These are phyloP conservation scores for Cladorrhinum sp. DNA, from an alignment of 2,329 filamentous ascomycete species.

Conservation along the genomic window DNA sequence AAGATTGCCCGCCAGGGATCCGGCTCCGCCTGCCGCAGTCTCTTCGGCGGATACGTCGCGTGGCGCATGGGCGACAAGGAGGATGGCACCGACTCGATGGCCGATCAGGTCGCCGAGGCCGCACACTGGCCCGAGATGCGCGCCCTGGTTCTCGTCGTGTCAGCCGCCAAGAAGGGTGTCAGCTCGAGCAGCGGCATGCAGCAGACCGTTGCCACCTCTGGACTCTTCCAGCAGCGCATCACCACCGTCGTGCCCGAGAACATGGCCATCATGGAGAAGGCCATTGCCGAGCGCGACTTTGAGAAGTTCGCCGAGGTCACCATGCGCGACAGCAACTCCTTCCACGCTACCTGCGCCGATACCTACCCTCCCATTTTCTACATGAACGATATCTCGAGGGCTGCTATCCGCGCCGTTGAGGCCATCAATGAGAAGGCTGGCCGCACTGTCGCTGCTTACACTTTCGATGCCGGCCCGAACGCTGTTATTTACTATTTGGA, in stretches of 20 bases:
- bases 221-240: conserved; percentile 78
- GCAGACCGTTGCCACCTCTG: conserved; percentile 86
- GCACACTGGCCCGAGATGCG: conserved; percentile 95
- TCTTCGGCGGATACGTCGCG: conserved; percentile 94
- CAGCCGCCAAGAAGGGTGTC: conserved; percentile 93
- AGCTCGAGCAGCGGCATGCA: conserved; percentile 95
- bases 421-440: conserved; percentile 79
- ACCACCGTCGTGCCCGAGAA: conserved; percentile 73
- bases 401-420: conserved; percentile 85
- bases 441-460: conserved; percentile 84
- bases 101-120: conserved; percentile 82
- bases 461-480: conserved; percentile 96
- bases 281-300: conserved; percentile 77
- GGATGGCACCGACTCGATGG: conserved; percentile 83
- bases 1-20: conserved; percentile 90
- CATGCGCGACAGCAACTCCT: conserved; percentile 95
- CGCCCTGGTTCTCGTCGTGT: conserved; percentile 85
- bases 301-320: conserved; percentile 82
- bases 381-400: conserved; percentile 88
- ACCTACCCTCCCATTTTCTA: conserved; percentile 98
- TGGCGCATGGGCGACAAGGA: conserved; percentile 76
- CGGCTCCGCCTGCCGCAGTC: conserved; percentile 85
- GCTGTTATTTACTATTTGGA: conserved; percentile 94
- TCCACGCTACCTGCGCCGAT: conserved; percentile 92
- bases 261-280: conserved; percentile 82